Evolutionary conservation across 2,329 filamentous ascomycete species (phyloP).

Genomic region (Ceratocystis lukuohia): DNA sequence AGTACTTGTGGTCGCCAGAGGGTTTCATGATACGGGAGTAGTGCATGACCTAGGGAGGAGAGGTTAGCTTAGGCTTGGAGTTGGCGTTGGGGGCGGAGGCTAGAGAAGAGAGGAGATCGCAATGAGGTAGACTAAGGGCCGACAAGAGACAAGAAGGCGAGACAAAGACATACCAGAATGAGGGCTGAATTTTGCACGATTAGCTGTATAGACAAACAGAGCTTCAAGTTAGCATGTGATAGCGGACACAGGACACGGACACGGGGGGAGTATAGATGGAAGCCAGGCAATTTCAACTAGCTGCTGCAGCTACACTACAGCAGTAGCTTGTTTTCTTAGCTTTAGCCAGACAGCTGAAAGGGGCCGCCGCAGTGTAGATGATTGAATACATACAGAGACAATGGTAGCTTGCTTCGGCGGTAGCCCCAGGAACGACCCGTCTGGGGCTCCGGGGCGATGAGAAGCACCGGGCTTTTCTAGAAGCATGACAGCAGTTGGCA

Average conservation of each 20-base stretch:
- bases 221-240: slow-evolving; percentile 8
- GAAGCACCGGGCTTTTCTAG: slow-evolving; percentile 15
- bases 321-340: too few relatives aligned
- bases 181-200: slow-evolving; percentile 64
- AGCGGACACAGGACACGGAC: background rate
- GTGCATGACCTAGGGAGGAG: slow-evolving; percentile 58
- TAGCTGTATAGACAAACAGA: slow-evolving; percentile 35
- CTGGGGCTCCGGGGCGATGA: slow-evolving; percentile 8
- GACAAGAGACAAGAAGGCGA: background rate
- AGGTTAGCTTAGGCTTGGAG: slow-evolving; percentile 5
- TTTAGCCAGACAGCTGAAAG: too few relatives aligned
- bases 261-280: background rate
- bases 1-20: slow-evolving; percentile 70
- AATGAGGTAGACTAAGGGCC: background rate
- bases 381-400: slow-evolving; percentile 12
- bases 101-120: background rate
- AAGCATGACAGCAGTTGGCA: slow-evolving; percentile 12
- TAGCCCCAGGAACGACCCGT: slow-evolving; percentile 16
- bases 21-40: slow-evolving; percentile 91
- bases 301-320: background rate
- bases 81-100: background rate
- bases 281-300: background rate
- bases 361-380: background rate
- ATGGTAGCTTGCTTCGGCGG: slow-evolving; percentile 17
- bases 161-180: slow-evolving; percentile 43